A percentile compares a stretch with the other conserved stretches of the same genome.
phyloP scores from a whole-genome alignment of 2,329 filamentous ascomycete species.

The Grosmannia serpens region DNA sequence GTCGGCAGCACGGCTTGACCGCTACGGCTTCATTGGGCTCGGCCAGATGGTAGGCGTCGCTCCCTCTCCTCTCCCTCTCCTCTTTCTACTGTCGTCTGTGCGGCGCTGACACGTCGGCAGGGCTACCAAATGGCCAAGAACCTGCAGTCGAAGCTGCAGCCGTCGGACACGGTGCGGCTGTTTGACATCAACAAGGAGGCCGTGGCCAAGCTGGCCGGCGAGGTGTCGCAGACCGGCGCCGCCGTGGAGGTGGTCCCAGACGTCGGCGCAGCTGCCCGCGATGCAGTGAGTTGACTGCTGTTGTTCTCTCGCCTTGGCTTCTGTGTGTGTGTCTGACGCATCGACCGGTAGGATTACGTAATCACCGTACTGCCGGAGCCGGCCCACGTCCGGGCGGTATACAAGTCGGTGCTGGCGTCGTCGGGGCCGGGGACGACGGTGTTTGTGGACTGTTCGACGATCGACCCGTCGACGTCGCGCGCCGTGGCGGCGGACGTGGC shows the following conservation, averaged over 20 bases:
- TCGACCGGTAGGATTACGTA: constrained; percentile 74
- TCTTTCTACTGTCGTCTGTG: background rate
- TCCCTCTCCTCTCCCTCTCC: too few species aligned
- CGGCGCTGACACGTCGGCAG: constrained; percentile 20
- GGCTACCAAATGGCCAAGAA: constrained; percentile 54
- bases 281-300: constrained; percentile 32
- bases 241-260: constrained; percentile 31
- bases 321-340: background rate
- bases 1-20: constrained; percentile 34
- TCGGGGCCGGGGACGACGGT: constrained; percentile 47
- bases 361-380: constrained; percentile 87
- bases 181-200: constrained; percentile 45
- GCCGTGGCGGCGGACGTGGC: constrained; percentile 60
- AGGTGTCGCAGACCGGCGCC: constrained; percentile 34
- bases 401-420: constrained; percentile 57
- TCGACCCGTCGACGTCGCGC: constrained; percentile 77
- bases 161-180: constrained; percentile 38
- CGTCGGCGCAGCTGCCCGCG: constrained; percentile 35
- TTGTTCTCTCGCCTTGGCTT: background rate
- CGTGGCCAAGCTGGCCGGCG: constrained; percentile 32
- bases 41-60: constrained; percentile 45
- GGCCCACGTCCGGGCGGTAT: constrained; percentile 75
- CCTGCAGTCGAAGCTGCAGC: constrained; percentile 42
- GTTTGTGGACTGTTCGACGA: constrained; percentile 95
- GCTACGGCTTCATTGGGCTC: constrained; percentile 48